phyloP scores from a whole-genome alignment of 2,329 filamentous ascomycete species.

The Penicillium concentricum region DNA sequence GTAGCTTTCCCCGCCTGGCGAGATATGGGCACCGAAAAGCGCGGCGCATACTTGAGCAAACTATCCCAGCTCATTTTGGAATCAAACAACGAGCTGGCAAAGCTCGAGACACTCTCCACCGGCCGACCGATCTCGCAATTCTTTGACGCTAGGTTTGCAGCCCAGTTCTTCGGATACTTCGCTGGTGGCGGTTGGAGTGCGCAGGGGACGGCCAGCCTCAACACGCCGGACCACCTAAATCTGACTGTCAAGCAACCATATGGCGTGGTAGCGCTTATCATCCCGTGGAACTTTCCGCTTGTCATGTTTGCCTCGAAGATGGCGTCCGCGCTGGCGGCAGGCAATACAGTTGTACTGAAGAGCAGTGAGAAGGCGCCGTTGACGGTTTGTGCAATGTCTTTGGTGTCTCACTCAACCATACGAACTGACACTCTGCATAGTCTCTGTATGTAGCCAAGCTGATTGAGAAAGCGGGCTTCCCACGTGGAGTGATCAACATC shows the following conservation, averaged over 20 bases:
- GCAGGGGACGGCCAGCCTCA: conserved; percentile 32
- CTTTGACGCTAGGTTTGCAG: conserved; percentile 23
- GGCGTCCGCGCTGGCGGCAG: conserved; percentile 59
- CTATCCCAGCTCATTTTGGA: conserved; percentile 33
- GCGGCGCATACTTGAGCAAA: conserved; percentile 35
- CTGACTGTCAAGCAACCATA: conserved; percentile 50
- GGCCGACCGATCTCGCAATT: conserved; percentile 34
- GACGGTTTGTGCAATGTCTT: conserved; percentile 41
- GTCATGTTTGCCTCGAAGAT: conserved; percentile 53
- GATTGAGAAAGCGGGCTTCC: conserved; percentile 43
- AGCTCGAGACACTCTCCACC: conserved; percentile 38
- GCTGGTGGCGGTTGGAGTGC: conserved; percentile 30
- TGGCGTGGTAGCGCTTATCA: conserved; percentile 58
- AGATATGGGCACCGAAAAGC: conserved; percentile 33
- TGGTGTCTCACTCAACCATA: neutral
- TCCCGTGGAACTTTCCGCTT: conserved; percentile 58
- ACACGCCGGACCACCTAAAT: conserved; percentile 28
- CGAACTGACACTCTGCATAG: conserved; percentile 10
- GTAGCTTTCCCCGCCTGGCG: conserved; percentile 41
- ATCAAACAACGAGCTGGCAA: conserved; percentile 30
- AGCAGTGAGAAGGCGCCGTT: conserved; percentile 63
- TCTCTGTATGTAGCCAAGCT: conserved; percentile 39
- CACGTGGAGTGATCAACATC: conserved; percentile 50
- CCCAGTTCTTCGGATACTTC: conserved; percentile 28
- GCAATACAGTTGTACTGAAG: conserved; percentile 63